Evolutionary conservation across 306 rosid genomes (phyloP).

Genomic region (Cicer pinnatifidum): DNA sequence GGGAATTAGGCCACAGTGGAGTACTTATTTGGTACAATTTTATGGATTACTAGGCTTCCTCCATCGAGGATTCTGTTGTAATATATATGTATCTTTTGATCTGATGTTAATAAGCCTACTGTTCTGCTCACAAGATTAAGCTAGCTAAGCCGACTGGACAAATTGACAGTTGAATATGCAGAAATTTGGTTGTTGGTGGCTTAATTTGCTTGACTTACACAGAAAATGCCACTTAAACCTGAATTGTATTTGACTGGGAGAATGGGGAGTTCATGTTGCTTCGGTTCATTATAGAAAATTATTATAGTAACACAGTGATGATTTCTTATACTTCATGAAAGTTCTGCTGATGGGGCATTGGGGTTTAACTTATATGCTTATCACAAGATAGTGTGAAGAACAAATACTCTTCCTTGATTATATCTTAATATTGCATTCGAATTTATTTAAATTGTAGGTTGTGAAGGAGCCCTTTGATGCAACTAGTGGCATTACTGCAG

Average conservation of each 20-base stretch:
- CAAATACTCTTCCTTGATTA: slow-evolving; percentile 24
- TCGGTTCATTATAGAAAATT: neutral
- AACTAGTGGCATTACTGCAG: slow-evolving; percentile 47
- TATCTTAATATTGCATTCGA: slow-evolving; percentile 42
- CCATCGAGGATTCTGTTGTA: neutral
- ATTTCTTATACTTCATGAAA: slow-evolving; percentile 8
- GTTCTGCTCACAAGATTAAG: slow-evolving; percentile 4
- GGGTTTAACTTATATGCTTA: slow-evolving; percentile 2
- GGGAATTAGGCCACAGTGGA: neutral
- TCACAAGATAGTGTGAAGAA: slow-evolving; percentile 1
- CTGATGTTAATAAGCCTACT: neutral
- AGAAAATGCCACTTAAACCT: neutral
- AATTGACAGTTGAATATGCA: neutral
- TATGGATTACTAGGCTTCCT: neutral
- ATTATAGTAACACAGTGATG: neutral
- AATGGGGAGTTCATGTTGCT: neutral
- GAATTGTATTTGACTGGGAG: neutral
- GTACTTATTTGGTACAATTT: neutral
- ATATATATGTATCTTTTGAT: neutral
- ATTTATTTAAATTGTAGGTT: slow-evolving; percentile 53
- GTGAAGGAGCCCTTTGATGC: slow-evolving; percentile 45
- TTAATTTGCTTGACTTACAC: slow-evolving; percentile 10
- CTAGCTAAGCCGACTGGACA: neutral
- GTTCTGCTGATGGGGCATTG: neutral
- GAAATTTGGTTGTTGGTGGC: slow-evolving; percentile 4